Conservation (phyloP, 1,139 yeast genomes). For the Pichia sp. region DNA sequence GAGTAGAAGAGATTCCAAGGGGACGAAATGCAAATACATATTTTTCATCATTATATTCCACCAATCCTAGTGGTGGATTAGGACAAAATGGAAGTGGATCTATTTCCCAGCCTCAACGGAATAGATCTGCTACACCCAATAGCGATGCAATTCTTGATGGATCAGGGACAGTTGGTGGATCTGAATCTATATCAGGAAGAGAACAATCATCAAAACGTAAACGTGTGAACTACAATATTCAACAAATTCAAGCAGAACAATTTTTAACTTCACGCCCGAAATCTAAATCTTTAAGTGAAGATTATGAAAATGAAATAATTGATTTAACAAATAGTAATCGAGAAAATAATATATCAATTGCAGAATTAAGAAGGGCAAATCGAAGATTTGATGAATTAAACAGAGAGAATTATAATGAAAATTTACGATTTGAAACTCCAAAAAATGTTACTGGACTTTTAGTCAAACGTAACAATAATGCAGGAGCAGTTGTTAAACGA, state of each 20-base stretch:
- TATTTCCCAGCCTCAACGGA: not conserved
- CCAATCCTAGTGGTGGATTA: not conserved
- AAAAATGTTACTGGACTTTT: slow-evolving; percentile 23
- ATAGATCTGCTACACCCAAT: not conserved
- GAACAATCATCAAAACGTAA: slow-evolving; percentile 20
- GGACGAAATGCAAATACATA: slow-evolving; percentile 20
- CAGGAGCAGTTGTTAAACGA: slow-evolving; percentile 31
- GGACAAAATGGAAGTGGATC: not conserved
- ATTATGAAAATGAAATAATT: slow-evolving; percentile 8
- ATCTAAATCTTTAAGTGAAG: slow-evolving; percentile 7
- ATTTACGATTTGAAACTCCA: slow-evolving; percentile 33
- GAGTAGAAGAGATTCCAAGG: slow-evolving; percentile 25
- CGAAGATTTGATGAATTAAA: slow-evolving; percentile 36
- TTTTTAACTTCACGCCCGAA: slow-evolving; percentile 14
- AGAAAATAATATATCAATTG: slow-evolving; percentile 13
- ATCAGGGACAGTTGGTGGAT: not conserved
- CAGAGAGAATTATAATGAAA: slow-evolving; percentile 36
- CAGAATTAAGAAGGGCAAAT: slow-evolving; percentile 31
- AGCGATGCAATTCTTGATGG: not conserved
- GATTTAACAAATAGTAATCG: slow-evolving; percentile 2
- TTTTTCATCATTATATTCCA: not conserved
- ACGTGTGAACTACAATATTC: slow-evolving; percentile 29
- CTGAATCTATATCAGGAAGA: not conserved
- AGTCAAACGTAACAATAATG: slow-evolving; percentile 19
- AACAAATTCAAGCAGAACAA: slow-evolving; percentile 28